Base-by-base conservation (phyloP, 331 rosid species). In the Malus hybrid region DNA sequence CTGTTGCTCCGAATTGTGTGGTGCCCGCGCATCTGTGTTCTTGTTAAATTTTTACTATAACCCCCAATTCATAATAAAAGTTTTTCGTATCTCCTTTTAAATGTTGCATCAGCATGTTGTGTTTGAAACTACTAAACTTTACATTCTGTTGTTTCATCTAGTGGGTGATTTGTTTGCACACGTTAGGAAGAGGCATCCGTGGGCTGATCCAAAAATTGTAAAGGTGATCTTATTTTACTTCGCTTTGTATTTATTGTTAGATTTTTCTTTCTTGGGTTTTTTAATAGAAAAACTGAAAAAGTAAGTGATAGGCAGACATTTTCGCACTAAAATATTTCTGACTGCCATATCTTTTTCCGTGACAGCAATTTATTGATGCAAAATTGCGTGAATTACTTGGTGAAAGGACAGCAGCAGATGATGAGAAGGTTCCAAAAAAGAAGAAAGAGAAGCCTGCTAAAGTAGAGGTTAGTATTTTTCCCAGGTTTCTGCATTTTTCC, bases 191-290 rank as follows among this genome's bases (percentile, higher is more conserved):
- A 89, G 81, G 82, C 91, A 85, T 68, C 97, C 97, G 34, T 95
- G 99, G 99, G 99, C 90, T 77, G 97, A 95, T 81, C 93, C 97
- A 63, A 95, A 95, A 88, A 83, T 88, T 78, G 97, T 84, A 52
- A 95, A 95, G 97, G 99, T 95, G 75, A 46, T 61, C 70, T 50
- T 67, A 61, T 34, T 65, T 80, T 80, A 52, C 56, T 69, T 57
- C 26, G 57, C 14, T 28, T 19, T 69, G 24, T 10, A 9, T 6
- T 10, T 70, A 32, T 46, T 16, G 6, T 34, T 5, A 18, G 42
- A 36, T 34, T 29, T 60, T 26, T 39, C 3, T 1, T 5, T 33
- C 5, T 57, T 5, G 5, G 6, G 20, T 2, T 16, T 48, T 42
- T 16, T 15, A 52, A 52, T 18, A 52, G 57, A 52, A 52, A 52